These are phyloP conservation scores for Elaeis guineensis DNA, from an alignment of 176 grass and related monocot genomes.

Conservation along the genomic window DNA sequence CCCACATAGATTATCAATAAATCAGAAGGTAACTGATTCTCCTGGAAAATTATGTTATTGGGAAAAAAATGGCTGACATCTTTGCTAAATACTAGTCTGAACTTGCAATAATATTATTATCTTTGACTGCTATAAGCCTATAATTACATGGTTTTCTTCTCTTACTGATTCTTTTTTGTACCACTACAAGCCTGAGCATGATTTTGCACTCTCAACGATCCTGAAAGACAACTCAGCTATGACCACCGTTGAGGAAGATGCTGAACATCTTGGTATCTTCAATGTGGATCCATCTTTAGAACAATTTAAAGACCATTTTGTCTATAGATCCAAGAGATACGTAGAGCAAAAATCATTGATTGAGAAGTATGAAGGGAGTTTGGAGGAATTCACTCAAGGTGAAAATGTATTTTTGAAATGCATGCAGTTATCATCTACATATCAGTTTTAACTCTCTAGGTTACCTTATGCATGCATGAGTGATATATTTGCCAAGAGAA, in stretches of 20 bases:
- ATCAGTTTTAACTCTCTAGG: not conserved
- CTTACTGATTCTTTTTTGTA: not conserved
- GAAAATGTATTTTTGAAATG: not conserved
- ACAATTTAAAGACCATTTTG: conserved; percentile 68
- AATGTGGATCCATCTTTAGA: conserved; percentile 47
- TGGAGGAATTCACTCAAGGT: conserved; percentile 82
- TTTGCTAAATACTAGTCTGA: not conserved
- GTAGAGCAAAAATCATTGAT: conserved; percentile 50
- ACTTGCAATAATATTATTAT: not conserved
- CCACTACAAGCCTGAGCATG: conserved; percentile 42
- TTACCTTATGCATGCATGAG: not conserved
- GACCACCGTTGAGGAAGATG: conserved; percentile 21
- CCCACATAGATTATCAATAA: not conserved
- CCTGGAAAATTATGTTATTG: not conserved
- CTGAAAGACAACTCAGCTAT: conserved; percentile 32
- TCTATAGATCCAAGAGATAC: conserved; percentile 56
- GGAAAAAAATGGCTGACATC: not conserved
- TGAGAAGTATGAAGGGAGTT: conserved; percentile 58
- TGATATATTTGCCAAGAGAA: not conserved
- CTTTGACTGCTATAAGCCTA: not conserved
- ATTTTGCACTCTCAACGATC: conserved; percentile 30
- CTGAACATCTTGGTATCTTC: conserved; percentile 44
- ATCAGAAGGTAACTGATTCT: conserved; percentile 6
- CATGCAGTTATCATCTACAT: conserved; percentile 6
- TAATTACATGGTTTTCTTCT: conserved; percentile 1